Conservation (phyloP, 2,329 filamentous ascomycete genomes). For the Xylariaceae sp. region DNA sequence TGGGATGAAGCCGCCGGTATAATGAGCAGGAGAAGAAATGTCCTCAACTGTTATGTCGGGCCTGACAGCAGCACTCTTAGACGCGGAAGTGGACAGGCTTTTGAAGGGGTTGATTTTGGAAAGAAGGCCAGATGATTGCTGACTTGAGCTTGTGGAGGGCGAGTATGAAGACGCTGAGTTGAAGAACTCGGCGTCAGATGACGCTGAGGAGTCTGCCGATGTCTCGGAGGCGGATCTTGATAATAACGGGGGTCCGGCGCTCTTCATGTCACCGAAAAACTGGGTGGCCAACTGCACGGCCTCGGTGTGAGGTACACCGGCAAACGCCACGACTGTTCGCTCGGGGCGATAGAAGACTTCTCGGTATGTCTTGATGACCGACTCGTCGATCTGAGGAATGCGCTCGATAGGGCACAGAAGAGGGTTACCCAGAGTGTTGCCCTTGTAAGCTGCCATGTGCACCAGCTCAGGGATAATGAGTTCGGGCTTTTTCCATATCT, state of each 20-base stretch:
- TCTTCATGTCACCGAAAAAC: conserved; percentile 88
- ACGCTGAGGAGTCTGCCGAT: conserved; percentile 40
- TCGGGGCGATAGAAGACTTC: conserved; percentile 83
- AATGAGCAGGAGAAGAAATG: conserved; percentile 64
- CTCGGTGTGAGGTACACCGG: conserved; percentile 75
- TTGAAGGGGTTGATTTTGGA: conserved; percentile 88
- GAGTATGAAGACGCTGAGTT: conserved; percentile 33
- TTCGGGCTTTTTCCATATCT: conserved; percentile 97
- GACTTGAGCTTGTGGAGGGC: conserved; percentile 29
- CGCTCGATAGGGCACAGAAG: conserved; percentile 85
- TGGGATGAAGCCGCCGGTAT: conserved; percentile 89
- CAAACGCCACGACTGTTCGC: conserved; percentile 90
- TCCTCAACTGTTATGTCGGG: conserved; percentile 46
- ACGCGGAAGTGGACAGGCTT: conserved; percentile 71
- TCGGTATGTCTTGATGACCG: conserved; percentile 72
- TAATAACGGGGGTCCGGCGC: conserved; percentile 42
- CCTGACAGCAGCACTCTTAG: conserved; percentile 54
- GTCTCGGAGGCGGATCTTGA: conserved; percentile 57
- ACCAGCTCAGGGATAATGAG: conserved; percentile 92
- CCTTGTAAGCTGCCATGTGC: conserved; percentile 91
- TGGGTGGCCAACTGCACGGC: conserved; percentile 75
- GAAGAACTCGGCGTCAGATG: conserved; percentile 32
- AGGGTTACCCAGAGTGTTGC: conserved; percentile 93
- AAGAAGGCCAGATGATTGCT: conserved; percentile 60
- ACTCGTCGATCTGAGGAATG: conserved; percentile 65